Percentiles rank a stretch among this genome's conserved stretches.
Evolutionary conservation across 2,329 filamentous ascomycete species (phyloP).

Genomic region (Diaporthe ampelina): DNA sequence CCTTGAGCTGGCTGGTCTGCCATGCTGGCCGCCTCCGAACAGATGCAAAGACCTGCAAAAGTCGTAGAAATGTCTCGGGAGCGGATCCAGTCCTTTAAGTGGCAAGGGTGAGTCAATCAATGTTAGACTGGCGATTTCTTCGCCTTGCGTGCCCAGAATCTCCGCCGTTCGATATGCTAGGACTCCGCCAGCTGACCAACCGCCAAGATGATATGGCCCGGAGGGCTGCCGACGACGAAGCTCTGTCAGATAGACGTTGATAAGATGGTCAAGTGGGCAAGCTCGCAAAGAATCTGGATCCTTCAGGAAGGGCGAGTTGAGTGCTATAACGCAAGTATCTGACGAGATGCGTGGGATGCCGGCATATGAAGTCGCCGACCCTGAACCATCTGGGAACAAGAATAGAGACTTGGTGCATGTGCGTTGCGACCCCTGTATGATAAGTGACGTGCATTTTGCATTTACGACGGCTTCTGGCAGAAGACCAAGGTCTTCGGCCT

Average conservation of each 20-base stretch:
- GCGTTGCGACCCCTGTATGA: conserved; percentile 64
- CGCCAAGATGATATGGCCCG: conserved; percentile 77
- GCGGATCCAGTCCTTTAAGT: conserved; percentile 2
- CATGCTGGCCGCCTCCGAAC: conserved; percentile 27
- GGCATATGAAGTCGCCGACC: conserved; percentile 75
- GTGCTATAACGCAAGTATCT: conserved; percentile 63
- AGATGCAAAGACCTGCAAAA: conserved; percentile 32
- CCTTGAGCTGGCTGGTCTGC: conserved; percentile 13
- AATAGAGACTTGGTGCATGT: conserved; percentile 63
- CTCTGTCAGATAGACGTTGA: conserved; percentile 74
- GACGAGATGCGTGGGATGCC: conserved; percentile 65
- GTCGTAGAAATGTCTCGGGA: conserved; percentile 25
- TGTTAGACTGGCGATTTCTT: neutral
- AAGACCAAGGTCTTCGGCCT: conserved; percentile 56
- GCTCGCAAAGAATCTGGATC: conserved; percentile 71
- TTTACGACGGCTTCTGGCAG: neutral
- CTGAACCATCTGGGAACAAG: conserved; percentile 69
- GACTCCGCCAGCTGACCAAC: conserved; percentile 83
- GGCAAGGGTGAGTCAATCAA: conserved; percentile 19
- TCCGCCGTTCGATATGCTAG: conserved; percentile 55
- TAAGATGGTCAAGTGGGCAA: conserved; percentile 75
- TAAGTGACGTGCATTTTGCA: conserved; percentile 50
- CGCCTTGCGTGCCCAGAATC: neutral
- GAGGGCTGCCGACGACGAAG: conserved; percentile 78
- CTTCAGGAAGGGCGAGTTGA: conserved; percentile 81